A percentile compares a stretch with the other conserved stretches of the same genome.
Conservation (phyloP, 805 yeast genomes). For the Metschnikowia picachoensis region DNA sequence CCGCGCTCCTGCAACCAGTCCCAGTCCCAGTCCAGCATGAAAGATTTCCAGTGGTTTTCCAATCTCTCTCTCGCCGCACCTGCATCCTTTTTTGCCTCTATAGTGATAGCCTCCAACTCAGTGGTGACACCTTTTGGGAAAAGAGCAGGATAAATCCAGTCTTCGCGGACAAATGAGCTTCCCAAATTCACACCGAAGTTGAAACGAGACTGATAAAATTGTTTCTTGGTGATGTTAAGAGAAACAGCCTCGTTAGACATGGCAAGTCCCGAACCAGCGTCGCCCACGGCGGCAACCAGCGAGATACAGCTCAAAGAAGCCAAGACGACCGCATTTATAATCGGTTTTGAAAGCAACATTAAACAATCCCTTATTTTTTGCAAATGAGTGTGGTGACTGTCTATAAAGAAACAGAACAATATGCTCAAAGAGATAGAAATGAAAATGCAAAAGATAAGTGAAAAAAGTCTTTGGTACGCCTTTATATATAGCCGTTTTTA, state of each 20-base stretch:
- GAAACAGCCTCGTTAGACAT: constrained; percentile 30
- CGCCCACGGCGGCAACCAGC: background rate
- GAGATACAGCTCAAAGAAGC: no score
- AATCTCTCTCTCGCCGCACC: constrained; percentile 50
- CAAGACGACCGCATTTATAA: no score
- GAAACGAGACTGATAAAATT: constrained; percentile 57
- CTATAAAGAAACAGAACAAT: no score
- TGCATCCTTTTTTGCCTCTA: constrained; percentile 42
- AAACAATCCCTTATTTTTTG: no score
- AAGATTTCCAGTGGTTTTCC: constrained; percentile 64
- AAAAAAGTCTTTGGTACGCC: no score
- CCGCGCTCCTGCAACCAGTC: constrained; percentile 62
- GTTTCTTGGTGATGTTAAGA: constrained; percentile 32
- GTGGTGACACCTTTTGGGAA: constrained; percentile 56
- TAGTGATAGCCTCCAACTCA: constrained; percentile 73
- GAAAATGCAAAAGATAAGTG: no score
- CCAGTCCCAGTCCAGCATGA: constrained; percentile 72
- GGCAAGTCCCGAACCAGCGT: background rate
- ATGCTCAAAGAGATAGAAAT: no score
- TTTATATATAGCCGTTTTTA: no score
- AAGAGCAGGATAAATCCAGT: constrained; percentile 65
- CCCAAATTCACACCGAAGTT: constrained; percentile 89
- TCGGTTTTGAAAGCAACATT: no score
- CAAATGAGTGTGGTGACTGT: no score
- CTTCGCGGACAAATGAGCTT: constrained; percentile 71